phyloP scores from a whole-genome alignment of 768 basidiomycete species.

The Kwoniella pini region DNA sequence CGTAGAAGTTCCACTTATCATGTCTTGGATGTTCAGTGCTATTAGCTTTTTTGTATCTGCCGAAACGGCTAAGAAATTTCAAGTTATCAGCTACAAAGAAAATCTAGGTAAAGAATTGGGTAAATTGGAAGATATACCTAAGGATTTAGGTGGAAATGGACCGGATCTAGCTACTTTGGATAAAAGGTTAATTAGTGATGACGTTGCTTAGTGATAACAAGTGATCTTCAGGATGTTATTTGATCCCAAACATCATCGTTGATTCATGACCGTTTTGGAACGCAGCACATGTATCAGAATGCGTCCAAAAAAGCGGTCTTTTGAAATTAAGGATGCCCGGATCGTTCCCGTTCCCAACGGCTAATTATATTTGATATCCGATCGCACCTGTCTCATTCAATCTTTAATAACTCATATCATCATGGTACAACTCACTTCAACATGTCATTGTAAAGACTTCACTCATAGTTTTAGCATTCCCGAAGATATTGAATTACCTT shows the following conservation, averaged over 20 bases:
- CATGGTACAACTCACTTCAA: background rate
- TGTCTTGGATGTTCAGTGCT: slow-evolving; percentile 21
- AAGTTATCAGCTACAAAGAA: slow-evolving; percentile 13
- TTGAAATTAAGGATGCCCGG: too few species aligned
- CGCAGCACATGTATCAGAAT: too few species aligned
- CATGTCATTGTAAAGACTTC: slow-evolving; percentile 6
- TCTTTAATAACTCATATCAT: background rate
- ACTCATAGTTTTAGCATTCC: background rate
- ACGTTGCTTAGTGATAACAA: background rate
- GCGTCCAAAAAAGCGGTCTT: too few species aligned
- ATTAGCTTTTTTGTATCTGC: slow-evolving; percentile 17
- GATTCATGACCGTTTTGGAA: too few species aligned
- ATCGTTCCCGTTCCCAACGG: too few species aligned
- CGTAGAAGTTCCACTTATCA: slow-evolving; percentile 12
- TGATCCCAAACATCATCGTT: too few species aligned
- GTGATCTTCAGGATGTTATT: background rate
- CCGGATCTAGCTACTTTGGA: slow-evolving; percentile 7
- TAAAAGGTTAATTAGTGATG: slow-evolving; percentile 3
- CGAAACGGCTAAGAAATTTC: slow-evolving; percentile 32
- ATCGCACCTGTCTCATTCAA: background rate
- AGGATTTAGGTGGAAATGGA: slow-evolving; percentile 17
- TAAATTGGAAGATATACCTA: slow-evolving; percentile 1
- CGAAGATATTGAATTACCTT: background rate
- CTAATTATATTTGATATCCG: too few species aligned
- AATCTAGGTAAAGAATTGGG: slow-evolving; percentile 13